Percentiles rank a stretch among this genome's conserved stretches.
phyloP scores from a whole-genome alignment of 352 stramenopile genomes.

The Globisporangium viniferum region DNA sequence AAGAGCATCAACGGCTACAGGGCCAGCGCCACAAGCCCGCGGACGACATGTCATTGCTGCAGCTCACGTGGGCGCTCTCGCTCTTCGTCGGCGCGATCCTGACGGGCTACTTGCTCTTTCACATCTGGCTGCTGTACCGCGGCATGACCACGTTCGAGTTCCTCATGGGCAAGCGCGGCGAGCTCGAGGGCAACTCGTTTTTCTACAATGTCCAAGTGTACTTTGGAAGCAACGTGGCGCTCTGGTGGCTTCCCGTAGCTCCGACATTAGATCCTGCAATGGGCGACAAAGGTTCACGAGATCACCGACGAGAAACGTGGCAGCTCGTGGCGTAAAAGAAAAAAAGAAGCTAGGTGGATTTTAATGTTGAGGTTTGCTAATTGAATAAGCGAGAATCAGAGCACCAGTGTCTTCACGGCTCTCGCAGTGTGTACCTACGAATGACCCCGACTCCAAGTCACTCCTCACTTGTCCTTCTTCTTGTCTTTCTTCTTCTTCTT shows the following conservation, averaged over 20 bases:
- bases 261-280: slow-evolving; percentile 34
- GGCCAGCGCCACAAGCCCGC: not conserved
- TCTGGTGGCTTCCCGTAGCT: slow-evolving; percentile 56
- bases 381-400: not conserved
- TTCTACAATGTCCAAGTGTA: slow-evolving; percentile 57
- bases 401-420: not conserved
- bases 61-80: slow-evolving; percentile 47
- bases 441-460: not conserved
- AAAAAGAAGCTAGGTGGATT: not conserved
- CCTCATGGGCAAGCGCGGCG: slow-evolving; percentile 43
- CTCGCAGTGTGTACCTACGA: not conserved
- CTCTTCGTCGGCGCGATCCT: slow-evolving; percentile 55
- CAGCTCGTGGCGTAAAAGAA: slow-evolving; percentile 34
- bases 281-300: slow-evolving; percentile 15
- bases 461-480: slow-evolving; percentile 79
- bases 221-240: slow-evolving; percentile 51
- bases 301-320: slow-evolving; percentile 27
- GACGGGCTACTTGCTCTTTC: slow-evolving; percentile 67
- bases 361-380: not conserved
- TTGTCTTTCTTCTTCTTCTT: slow-evolving; percentile 90
- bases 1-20: not conserved
- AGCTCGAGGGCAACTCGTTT: slow-evolving; percentile 44
- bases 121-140: slow-evolving; percentile 62
- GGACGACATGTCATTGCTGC: slow-evolving; percentile 29
- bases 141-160: slow-evolving; percentile 82